Percentiles rank a stretch among this genome's conserved stretches.
These are phyloP conservation scores for Fusarium dlaminii DNA, from an alignment of 2,329 filamentous ascomycete genomes.

Conservation along the genomic window DNA sequence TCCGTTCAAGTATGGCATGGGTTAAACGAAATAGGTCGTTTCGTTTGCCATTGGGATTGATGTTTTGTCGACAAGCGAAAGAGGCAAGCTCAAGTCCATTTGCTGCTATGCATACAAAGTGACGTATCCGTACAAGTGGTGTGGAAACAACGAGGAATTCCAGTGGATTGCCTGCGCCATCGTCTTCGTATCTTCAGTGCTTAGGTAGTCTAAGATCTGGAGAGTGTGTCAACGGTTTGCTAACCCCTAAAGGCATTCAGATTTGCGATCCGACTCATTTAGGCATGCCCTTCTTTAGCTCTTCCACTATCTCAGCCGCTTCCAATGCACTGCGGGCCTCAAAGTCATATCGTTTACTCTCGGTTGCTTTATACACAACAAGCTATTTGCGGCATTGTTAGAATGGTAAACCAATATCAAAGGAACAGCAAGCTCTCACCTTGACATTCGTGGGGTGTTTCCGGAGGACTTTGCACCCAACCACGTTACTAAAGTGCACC, in stretches of 20 bases:
- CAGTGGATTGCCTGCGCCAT: not conserved
- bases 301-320: slow-evolving; percentile 80
- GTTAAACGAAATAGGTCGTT: not conserved
- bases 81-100: not conserved
- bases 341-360: slow-evolving; percentile 86
- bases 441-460: slow-evolving; percentile 85
- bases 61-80: not conserved
- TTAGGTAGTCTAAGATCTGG: not conserved
- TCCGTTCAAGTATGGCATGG: not conserved
- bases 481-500: slow-evolving; percentile 82
- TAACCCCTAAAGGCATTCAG: slow-evolving; percentile 4
- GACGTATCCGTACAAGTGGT: not conserved
- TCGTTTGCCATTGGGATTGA: not conserved
- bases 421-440: slow-evolving; percentile 55
- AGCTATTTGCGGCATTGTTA: slow-evolving; percentile 54
- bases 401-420: not conserved
- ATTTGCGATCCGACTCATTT: not conserved
- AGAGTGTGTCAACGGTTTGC: not conserved
- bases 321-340: slow-evolving; percentile 78
- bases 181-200: not conserved
- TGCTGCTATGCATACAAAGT: not conserved
- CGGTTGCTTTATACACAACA: slow-evolving; percentile 77
- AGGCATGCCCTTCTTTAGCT: slow-evolving; percentile 77
- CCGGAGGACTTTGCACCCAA: slow-evolving; percentile 82
- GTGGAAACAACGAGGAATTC: not conserved